Evolutionary conservation across 1,284 basidiomycete genomes (phyloP), one percentile per base, ranked within the genome.

Genomic region (Ustilago curta): DNA sequence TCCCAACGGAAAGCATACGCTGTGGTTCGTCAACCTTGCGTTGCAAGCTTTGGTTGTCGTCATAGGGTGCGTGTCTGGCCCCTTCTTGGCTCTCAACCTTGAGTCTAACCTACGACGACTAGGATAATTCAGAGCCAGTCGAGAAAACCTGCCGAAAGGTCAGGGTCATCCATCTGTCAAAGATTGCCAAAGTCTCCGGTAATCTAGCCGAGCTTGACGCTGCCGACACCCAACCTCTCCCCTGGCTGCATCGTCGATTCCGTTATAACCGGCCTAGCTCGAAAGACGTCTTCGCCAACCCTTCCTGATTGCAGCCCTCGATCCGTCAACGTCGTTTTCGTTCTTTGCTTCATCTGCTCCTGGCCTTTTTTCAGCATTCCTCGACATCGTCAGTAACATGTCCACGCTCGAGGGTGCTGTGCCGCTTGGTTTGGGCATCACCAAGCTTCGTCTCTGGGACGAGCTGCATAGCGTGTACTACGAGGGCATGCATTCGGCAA

Each of bases 391-490:
- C 40, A 3, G 37, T 32, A 19, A 48, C 9, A 66, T 71, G 69
- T 71, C 69, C n/a, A 71, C 69, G 5, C 63, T 71, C 23, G 69
- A 71, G 8, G 69, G 69, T 1, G 69, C 69, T 4, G 59, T 71
- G 9, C 69, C 69, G 14, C 48, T 61, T 5, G 68, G 68, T n/a
- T 11, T 71, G n/a, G 69, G 69, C 35, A 71, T 71, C 55, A 66
- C 69, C 16, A 66, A 61, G 39, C 59, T 71, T 14, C 59, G 63
- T n/a, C 69, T 71, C 18, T 71, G 69, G 69, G 59, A 71, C 43
- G 69, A 71, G 43, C 47, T 71, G 0, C 63, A 71, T 25, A 58
- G 55, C 18, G 63, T 47, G 3, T 63, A 66, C 32, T 61, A 59
- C 48, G 55, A 62, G 18, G 39, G 23, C 8, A 14, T 55, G 21